Base-by-base conservation (phyloP, 805 yeast species). In the Candida sithepensis region DNA sequence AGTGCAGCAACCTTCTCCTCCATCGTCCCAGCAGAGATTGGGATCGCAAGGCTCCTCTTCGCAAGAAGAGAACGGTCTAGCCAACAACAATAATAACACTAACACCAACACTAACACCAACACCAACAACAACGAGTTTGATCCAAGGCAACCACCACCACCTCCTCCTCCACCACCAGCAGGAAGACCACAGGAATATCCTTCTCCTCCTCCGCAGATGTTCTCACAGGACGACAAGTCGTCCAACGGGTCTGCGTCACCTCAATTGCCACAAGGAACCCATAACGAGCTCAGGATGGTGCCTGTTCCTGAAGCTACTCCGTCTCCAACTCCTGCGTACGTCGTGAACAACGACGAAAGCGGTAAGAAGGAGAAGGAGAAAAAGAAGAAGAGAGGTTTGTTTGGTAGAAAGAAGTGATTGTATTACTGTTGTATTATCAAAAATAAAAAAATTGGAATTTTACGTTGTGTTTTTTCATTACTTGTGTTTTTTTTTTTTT, bases 341-440 rank as follows among this genome's bases (percentile, higher is more conserved):
- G 76, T 79, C 67, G 80, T 85, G 64, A 69, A 74, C 45, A 54
- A 34, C 16, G 38, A 18, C 45, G 54, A 71, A 66, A 52, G 71
- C 49, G 52, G 51, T 21, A 61, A 59, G 38, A 57, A 69, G 59
- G 70, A 12, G 3, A 21, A 34, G 8, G 12, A 74, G 61, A 66
- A 64, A 50, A 59, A 71, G 66, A 72, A 75, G 65, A 87, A 84
- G 77, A 77, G 79, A 58, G 88, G 92, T 3, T 69, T 88, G 41
- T 89, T 91, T 62, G 87, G 96, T 45, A 78, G 84, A 62, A 81
- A 80, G 75, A 81, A 81, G 71, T 52, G 49, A 54, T 43, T 24
- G 18, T 37, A n/a, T n/a, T n/a, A n/a, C n/a, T n/a, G n/a, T n/a
- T n/a, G n/a, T n/a, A n/a, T n/a, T n/a, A n/a, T n/a, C n/a, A n/a